Base-by-base conservation (phyloP, 129 eudicot species). In the Arctium lappa region DNA sequence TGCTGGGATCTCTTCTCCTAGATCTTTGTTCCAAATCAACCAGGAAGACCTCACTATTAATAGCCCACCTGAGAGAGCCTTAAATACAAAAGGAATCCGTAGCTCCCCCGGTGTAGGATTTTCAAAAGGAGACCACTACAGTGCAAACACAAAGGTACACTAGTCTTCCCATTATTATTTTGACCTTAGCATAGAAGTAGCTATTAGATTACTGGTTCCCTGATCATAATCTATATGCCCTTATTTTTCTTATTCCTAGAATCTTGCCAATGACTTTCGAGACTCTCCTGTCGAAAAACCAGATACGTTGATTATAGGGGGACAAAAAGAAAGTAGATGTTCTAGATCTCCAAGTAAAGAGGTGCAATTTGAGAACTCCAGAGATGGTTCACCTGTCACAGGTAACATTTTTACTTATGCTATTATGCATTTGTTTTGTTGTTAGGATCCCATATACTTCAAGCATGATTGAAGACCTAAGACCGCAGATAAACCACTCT, bases 331-430 rank as follows among this genome's bases (percentile, higher is more conserved):
- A 82, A 69, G 73, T 32, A 60, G 69, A 75, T 48, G 42, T 18
- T 88, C 85, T 84, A 69, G 62, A 69, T 85, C 92, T 46, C 84
- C 97, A 82, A 82, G 89, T 66, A 86, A 82, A 72, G 89, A 74
- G 72, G 74, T 81, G 31, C 85, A 79, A 18, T 86, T 85, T 60
- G 93, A 88, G 89, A 89, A 83, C 86, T 82, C 91, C 36, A 88
- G 84, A 80, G 87, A 90, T n/a, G 88, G 50, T 80, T 89, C 89
- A 72, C 85, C 89, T 56, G 69, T 78, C 75, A 76, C 84, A 82
- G 91, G 97, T 90, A 86, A 48, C 68, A 11, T 27, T 44, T 86
- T 44, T 86, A 74, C 65, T 70, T 75, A 69, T 69, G 48, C 56
- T 71, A 50, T 36, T 85, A 32, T 50, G 36, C 33, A 53, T 46